A percentile compares a stretch with the other conserved stretches of the same genome.
Evolutionary conservation across 345 rosid species (phyloP).

Genomic region (Linum lewisii): DNA sequence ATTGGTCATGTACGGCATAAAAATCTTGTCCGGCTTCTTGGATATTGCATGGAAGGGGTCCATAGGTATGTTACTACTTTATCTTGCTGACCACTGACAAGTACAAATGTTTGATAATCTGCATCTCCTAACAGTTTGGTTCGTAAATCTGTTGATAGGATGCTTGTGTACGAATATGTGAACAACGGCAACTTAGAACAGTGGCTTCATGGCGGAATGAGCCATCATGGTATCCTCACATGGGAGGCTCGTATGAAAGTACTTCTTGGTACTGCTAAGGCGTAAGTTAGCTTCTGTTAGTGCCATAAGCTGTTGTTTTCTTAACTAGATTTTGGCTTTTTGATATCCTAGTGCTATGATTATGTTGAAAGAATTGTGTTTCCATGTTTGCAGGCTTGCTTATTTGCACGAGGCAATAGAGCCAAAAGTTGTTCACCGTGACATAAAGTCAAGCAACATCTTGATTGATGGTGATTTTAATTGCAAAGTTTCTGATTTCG

Average conservation of each 20-base stretch:
- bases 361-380: neutral
- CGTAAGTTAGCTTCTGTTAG: constrained; percentile 12
- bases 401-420: constrained; percentile 97
- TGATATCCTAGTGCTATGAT: no score
- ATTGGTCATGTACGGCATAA: constrained; percentile 95
- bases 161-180: constrained; percentile 23
- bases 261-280: constrained; percentile 28
- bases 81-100: neutral
- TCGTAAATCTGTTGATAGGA: constrained; percentile 1
- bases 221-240: constrained; percentile 16
- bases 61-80: constrained; percentile 43
- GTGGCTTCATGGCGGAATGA: constrained; percentile 23
- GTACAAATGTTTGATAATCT: neutral
- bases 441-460: constrained; percentile 95
- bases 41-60: constrained; percentile 95
- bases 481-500: constrained; percentile 90
- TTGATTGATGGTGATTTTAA: constrained; percentile 73
- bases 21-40: constrained; percentile 89
- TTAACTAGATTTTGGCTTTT: no score
- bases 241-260: constrained; percentile 26
- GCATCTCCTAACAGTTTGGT: neutral
- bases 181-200: constrained; percentile 23
- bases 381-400: constrained; percentile 43
- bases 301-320: neutral
- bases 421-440: constrained; percentile 97